Evolutionary conservation across 441 rosid genomes (phyloP).

Genomic region (Jatropha multifida): DNA sequence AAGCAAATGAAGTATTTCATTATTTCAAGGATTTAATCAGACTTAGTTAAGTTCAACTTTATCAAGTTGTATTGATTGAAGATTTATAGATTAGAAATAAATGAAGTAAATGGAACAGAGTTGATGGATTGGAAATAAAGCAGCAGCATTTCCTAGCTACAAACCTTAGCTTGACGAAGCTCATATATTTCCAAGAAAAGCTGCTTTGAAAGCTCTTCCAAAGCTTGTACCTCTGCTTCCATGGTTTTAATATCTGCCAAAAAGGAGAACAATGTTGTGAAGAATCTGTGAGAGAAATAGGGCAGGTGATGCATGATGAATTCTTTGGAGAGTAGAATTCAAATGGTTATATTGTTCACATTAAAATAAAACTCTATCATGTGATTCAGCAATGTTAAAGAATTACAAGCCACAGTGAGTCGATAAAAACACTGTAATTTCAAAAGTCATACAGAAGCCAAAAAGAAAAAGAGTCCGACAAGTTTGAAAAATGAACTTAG

Average conservation of each 20-base stretch:
- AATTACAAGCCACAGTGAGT: not conserved
- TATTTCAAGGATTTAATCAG: not conserved
- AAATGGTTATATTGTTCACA: not conserved
- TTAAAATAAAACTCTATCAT: not conserved
- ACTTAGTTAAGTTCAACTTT: not conserved
- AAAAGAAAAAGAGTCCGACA: not conserved
- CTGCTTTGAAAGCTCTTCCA: constrained; percentile 97
- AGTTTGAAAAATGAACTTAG: not conserved
- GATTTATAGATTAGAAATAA: too few species aligned
- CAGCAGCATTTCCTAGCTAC: constrained; percentile 15
- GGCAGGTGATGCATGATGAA: not conserved
- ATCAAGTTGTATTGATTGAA: not conserved
- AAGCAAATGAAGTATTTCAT: not conserved
- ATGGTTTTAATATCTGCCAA: constrained; percentile 67
- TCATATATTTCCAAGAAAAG: constrained; percentile 97
- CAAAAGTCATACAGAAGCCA: not conserved
- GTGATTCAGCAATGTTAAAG: not conserved
- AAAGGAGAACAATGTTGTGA: not conserved
- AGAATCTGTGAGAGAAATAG: not conserved
- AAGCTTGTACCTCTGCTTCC: constrained; percentile 94
- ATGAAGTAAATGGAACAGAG: not conserved
- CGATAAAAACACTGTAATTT: not conserved
- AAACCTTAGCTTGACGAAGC: constrained; percentile 97
- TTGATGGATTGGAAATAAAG: not conserved
- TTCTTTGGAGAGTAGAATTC: not conserved